phyloP scores from a whole-genome alignment of 2,329 filamentous ascomycete species.

The Ophidiomyces ophidiicola region DNA sequence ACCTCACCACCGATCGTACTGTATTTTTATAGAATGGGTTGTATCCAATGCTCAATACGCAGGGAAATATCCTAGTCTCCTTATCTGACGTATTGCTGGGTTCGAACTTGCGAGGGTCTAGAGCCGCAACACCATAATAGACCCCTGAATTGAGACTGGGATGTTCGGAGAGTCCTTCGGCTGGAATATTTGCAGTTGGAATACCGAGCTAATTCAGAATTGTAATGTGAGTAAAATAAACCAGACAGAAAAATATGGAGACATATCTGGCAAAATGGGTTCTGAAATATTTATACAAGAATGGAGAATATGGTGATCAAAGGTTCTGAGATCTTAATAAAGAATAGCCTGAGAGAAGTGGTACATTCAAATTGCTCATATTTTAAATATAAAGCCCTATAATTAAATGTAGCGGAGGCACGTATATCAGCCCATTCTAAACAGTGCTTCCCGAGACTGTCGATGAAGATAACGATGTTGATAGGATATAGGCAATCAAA shows the following conservation, averaged over 20 bases:
- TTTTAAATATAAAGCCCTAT: too few relatives aligned
- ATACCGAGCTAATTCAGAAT: slow-evolving; percentile 60
- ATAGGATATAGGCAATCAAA: background rate
- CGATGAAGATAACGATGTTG: too few relatives aligned
- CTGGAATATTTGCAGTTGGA: slow-evolving; percentile 79
- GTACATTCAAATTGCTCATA: too few relatives aligned
- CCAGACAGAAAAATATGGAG: background rate
- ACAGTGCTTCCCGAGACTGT: too few relatives aligned
- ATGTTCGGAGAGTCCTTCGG: slow-evolving; percentile 51
- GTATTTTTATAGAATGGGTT: slow-evolving; percentile 96
- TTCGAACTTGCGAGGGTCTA: slow-evolving; percentile 40
- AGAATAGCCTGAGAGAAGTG: too few relatives aligned
- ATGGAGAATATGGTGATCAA: too few relatives aligned
- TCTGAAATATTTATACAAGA: too few relatives aligned
- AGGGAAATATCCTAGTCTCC: slow-evolving; percentile 51
- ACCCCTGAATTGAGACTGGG: slow-evolving; percentile 60
- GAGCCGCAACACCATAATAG: slow-evolving; percentile 83
- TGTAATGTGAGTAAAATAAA: background rate
- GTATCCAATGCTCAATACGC: slow-evolving; percentile 91
- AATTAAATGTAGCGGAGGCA: too few relatives aligned
- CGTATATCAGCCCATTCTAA: too few relatives aligned
- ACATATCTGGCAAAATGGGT: background rate
- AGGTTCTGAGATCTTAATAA: too few relatives aligned
- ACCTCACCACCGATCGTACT: slow-evolving; percentile 56
- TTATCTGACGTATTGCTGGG: slow-evolving; percentile 15